These are phyloP conservation scores for Daldinia sp. DNA, from an alignment of 2,329 filamentous ascomycete genomes.

Conservation along the genomic window DNA sequence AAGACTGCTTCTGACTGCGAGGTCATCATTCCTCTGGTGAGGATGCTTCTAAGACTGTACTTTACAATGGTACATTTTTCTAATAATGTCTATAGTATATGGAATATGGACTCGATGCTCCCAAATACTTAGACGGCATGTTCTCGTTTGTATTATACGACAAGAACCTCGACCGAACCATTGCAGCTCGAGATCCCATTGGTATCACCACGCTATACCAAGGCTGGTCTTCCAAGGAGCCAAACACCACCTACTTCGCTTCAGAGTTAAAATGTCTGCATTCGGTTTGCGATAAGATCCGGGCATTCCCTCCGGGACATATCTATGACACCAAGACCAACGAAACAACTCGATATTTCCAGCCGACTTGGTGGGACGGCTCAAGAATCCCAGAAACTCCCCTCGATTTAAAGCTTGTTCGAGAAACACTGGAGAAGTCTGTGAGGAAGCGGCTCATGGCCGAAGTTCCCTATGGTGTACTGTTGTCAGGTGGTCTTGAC, in stretches of 20 bases:
- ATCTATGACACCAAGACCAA: slow-evolving; percentile 95
- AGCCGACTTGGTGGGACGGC: slow-evolving; percentile 93
- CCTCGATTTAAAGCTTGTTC: slow-evolving; percentile 84
- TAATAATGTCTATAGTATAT: slow-evolving; percentile 74
- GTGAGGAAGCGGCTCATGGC: slow-evolving; percentile 98
- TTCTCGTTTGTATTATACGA: slow-evolving; percentile 99
- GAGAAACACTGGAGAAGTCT: slow-evolving; percentile 86
- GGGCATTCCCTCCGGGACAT: slow-evolving; percentile 94
- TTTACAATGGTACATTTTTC: neutral
- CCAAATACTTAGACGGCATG: slow-evolving; percentile 97
- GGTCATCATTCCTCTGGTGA: slow-evolving; percentile 95
- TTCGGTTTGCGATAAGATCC: slow-evolving; percentile 94
- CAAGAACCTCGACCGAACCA: slow-evolving; percentile 89
- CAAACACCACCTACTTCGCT: slow-evolving; percentile 91
- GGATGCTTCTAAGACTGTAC: slow-evolving; percentile 49
- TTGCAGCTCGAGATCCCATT: slow-evolving; percentile 96
- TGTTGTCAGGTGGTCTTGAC: slow-evolving; percentile 94
- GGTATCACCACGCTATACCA: slow-evolving; percentile 98
- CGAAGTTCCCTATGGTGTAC: slow-evolving; percentile 96
- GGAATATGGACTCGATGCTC: slow-evolving; percentile 90
- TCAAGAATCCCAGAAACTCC: slow-evolving; percentile 81
- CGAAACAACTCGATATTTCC: slow-evolving; percentile 86
- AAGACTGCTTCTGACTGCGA: slow-evolving; percentile 99
- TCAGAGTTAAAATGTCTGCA: slow-evolving; percentile 96
- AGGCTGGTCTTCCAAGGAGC: slow-evolving; percentile 86